Evolutionary conservation across 176 grass and related monocot genomes (phyloP).

Genomic region (Dactylis glomerata): DNA sequence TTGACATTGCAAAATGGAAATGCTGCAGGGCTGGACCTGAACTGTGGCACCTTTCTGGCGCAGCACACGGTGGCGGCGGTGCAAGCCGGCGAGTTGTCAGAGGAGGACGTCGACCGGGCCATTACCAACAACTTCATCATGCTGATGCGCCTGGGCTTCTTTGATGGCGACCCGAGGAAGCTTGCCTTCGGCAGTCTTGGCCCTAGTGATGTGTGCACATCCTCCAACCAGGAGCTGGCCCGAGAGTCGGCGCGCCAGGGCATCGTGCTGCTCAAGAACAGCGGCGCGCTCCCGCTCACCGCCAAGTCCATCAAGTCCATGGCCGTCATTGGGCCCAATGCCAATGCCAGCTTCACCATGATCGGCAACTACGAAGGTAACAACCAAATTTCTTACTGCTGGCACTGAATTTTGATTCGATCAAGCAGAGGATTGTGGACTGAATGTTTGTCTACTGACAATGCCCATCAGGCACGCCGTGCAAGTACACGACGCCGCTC

Average conservation of each 20-base stretch:
- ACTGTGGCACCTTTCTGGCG: conserved; percentile 76
- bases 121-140: conserved; percentile 88
- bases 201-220: conserved; percentile 76
- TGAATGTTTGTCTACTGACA: background rate
- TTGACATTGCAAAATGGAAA: background rate
- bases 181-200: conserved; percentile 62
- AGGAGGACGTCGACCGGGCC: conserved; percentile 66
- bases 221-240: conserved; percentile 70
- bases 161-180: conserved; percentile 77
- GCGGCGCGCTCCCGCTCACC: conserved; percentile 51
- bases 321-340: conserved; percentile 93
- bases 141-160: conserved; percentile 85
- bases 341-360: conserved; percentile 90
- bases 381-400: background rate
- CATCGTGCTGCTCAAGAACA: conserved; percentile 96
- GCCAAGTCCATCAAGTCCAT: conserved; percentile 56
- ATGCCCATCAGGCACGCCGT: conserved; percentile 55
- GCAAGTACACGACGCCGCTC: conserved; percentile 71
- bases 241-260: conserved; percentile 79
- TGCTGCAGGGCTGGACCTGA: conserved; percentile 73
- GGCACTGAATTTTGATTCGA: background rate
- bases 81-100: conserved; percentile 59
- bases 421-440: background rate
- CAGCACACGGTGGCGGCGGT: conserved; percentile 66
- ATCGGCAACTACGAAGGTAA: conserved; percentile 94